A percentile compares a stretch with the other conserved stretches of the same genome.
Conservation (phyloP, 1,139 yeast genomes). For the Pichia sp. region DNA sequence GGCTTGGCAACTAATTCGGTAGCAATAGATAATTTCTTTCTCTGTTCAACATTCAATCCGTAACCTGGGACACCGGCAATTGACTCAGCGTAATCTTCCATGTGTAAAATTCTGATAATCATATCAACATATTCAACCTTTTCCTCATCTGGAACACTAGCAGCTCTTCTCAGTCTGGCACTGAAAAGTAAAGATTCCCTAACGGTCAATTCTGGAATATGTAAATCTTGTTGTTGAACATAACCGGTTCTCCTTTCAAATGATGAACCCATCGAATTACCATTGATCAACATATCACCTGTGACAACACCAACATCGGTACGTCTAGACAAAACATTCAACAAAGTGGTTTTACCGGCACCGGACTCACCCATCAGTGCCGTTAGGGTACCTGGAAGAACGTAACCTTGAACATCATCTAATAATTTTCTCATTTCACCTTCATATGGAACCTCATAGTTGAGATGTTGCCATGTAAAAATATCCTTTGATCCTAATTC, state of each 20-base stretch:
- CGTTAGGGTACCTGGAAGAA: slow-evolving; percentile 47
- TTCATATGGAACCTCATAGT: slow-evolving; percentile 34
- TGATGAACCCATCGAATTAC: slow-evolving; percentile 32
- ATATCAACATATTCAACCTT: slow-evolving; percentile 41
- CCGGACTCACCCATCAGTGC: slow-evolving; percentile 67
- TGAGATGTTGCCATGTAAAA: slow-evolving; percentile 38
- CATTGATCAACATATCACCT: slow-evolving; percentile 47
- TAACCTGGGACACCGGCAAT: slow-evolving; percentile 42
- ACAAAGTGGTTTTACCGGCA: slow-evolving; percentile 59
- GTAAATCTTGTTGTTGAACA: slow-evolving; percentile 52
- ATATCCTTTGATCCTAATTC: slow-evolving; percentile 17
- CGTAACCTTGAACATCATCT: slow-evolving; percentile 45
- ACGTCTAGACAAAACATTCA: slow-evolving; percentile 49
- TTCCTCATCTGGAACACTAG: slow-evolving; percentile 34
- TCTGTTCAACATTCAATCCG: slow-evolving; percentile 52
- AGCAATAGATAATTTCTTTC: slow-evolving; percentile 30
- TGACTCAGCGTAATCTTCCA: slow-evolving; percentile 47
- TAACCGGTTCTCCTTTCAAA: slow-evolving; percentile 47
- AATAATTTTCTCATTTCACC: slow-evolving; percentile 31
- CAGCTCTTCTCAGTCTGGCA: slow-evolving; percentile 43
- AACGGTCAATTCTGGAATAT: slow-evolving; percentile 40
- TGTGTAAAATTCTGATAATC: slow-evolving; percentile 37
- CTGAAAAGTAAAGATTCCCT: slow-evolving; percentile 43
- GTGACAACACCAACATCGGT: slow-evolving; percentile 41
- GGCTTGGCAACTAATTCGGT: slow-evolving; percentile 46